Evolutionary conservation across 2,329 filamentous ascomycete genomes (phyloP).

Genomic region (Chaetothyriales sp.): DNA sequence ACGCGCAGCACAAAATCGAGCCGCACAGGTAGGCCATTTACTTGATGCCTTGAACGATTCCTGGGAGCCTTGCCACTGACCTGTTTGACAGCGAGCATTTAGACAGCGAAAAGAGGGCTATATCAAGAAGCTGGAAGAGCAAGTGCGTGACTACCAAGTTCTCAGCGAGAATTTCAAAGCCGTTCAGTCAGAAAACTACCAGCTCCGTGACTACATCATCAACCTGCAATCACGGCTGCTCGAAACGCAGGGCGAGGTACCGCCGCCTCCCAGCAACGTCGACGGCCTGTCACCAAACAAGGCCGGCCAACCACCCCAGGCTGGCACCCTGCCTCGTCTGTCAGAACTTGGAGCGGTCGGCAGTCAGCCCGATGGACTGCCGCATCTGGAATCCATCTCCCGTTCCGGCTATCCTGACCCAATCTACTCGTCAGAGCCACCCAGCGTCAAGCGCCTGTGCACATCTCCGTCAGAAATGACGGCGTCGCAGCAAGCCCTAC

Average conservation of each 20-base stretch:
- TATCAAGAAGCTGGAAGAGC: slow-evolving; percentile 92
- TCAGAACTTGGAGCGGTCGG: slow-evolving; percentile 11
- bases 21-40: slow-evolving; percentile 65
- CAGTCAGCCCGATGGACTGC: slow-evolving; percentile 6
- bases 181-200: slow-evolving; percentile 79
- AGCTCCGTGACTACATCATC: slow-evolving; percentile 82
- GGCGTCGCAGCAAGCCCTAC: slow-evolving; percentile 12
- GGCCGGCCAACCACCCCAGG: slow-evolving; percentile 8
- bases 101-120: slow-evolving; percentile 95
- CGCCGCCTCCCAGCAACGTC: slow-evolving; percentile 27
- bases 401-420: slow-evolving; percentile 13
- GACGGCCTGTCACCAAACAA: slow-evolving; percentile 17
- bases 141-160: slow-evolving; percentile 65
- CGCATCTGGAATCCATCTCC: slow-evolving; percentile 6
- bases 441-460: slow-evolving; percentile 8
- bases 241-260: slow-evolving; percentile 68
- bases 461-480: slow-evolving; percentile 13
- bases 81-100: slow-evolving; percentile 61
- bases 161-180: slow-evolving; percentile 65
- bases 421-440: slow-evolving; percentile 9
- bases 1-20: slow-evolving; percentile 88
- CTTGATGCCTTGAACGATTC: not conserved
- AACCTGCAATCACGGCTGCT: slow-evolving; percentile 74
- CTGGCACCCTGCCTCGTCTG: slow-evolving; percentile 10
- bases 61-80: slow-evolving; percentile 4